Conservation (phyloP, 2,329 filamentous ascomycete species). For the Rhinocladiella mackenziei region DNA sequence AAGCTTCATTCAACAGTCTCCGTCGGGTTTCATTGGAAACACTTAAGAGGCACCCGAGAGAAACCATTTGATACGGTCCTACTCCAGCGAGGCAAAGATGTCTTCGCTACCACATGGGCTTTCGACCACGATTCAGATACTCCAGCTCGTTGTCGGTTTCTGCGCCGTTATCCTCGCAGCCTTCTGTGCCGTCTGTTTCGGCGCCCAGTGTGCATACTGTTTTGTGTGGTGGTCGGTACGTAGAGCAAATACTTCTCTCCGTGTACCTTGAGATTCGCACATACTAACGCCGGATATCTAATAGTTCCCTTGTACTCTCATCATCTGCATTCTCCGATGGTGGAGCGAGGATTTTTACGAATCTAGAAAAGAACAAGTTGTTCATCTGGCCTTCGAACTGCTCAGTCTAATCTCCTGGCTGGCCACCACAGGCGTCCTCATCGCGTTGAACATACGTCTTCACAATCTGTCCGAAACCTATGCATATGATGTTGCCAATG, state of each 20-base stretch:
- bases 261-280: too few relatives aligned
- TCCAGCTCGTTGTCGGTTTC: conserved; percentile 6
- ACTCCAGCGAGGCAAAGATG: too few relatives aligned
- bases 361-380: conserved; percentile 2
- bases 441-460: conserved; percentile 4
- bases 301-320: conserved; percentile 7
- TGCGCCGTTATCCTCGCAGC: conserved; percentile 5
- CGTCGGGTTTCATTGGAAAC: too few relatives aligned
- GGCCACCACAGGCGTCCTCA: conserved; percentile 2
- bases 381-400: conserved; percentile 3
- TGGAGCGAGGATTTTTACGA: conserved; percentile 1
- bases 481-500: background rate
- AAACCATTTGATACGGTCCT: too few relatives aligned
- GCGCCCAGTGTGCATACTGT: conserved; percentile 3
- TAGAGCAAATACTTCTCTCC: background rate
- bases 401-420: conserved; percentile 5
- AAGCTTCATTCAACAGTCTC: too few relatives aligned
- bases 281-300: background rate
- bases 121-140: background rate
- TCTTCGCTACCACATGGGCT: background rate
- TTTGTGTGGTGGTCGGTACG: conserved; percentile 14
- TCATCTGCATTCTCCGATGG: conserved; percentile 2
- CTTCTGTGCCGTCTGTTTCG: conserved; percentile 9
- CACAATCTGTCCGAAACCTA: conserved; percentile 2
- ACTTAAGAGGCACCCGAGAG: too few relatives aligned